Conservation (phyloP, 306 rosid genomes). For the Pyrus pyrifolia region DNA sequence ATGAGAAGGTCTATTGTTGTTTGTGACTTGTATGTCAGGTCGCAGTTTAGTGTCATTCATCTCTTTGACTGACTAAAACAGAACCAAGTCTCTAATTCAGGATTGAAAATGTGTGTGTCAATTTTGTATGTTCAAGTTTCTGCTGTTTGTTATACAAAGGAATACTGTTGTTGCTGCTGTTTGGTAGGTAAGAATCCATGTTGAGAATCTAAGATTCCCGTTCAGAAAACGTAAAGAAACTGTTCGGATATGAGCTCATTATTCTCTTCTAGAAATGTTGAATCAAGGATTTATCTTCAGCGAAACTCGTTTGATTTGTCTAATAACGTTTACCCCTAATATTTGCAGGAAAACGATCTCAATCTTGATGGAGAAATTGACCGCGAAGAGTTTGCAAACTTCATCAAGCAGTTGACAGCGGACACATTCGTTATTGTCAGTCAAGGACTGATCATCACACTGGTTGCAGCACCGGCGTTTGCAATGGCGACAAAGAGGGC, state of each 20-base stretch:
- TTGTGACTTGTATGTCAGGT: neutral
- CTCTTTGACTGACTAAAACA: neutral
- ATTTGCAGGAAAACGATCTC: conserved; percentile 49
- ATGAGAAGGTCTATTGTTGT: neutral
- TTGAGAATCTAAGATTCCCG: neutral
- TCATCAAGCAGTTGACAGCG: conserved; percentile 49
- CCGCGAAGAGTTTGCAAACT: conserved; percentile 47
- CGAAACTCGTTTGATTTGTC: neutral
- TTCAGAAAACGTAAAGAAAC: neutral
- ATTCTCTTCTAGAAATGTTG: neutral
- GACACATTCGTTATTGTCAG: conserved; percentile 46
- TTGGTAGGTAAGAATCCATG: neutral
- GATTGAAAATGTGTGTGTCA: too few relatives aligned
- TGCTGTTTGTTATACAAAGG: neutral
- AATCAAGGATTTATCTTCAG: neutral
- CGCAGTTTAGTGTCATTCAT: neutral
- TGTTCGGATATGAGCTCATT: neutral
- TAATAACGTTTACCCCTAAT: neutral
- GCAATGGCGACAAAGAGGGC: conserved; percentile 83
- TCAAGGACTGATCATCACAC: conserved; percentile 58
- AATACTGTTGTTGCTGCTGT: neutral
- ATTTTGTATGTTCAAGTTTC: neutral
- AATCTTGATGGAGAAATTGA: conserved; percentile 52
- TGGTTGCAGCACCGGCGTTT: conserved; percentile 72
- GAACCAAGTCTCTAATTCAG: too few relatives aligned